Evolutionary conservation across 805 yeast species (phyloP), one percentile per base, ranked within the genome.

Genomic region (Candida rishiriensis): DNA sequence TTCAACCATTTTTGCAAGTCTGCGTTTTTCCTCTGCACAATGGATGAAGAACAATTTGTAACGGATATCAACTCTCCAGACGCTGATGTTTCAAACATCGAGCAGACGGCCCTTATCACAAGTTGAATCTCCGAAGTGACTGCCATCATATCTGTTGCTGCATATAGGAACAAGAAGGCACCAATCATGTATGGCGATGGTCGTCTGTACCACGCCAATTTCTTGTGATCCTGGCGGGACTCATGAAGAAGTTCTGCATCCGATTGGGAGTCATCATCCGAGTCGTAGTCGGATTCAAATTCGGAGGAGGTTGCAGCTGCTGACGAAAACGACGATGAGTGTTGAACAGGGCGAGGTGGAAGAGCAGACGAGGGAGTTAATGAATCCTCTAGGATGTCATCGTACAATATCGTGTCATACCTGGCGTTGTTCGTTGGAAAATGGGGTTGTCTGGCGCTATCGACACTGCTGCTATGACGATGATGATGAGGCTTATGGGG

Each of bases 141-240:
- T 3, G 68, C 52, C 9, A 72, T 46, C 21, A 69, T 70, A 15
- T 57, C 58, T 0, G 76, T 64, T 40, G 79, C 56, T 9, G 81
- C 66, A 43, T 65, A 61, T 4, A 75, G 36, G 33, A 78, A 69
- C 2, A 73, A 36, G 1, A 71, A 59, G 2, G 66, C 33, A 21
- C 80, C 69, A 11, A 83, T 56, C 64, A 78, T 67, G n/a, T 64
- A 51, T 9, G 79, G 62, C 3, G 83, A 73, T 0, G 90, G 90
- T 36, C 83, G 66, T 28, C 66, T 66, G 42, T 73, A 62, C 85
- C 87, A 82, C 15, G 69, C 68, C 28, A 76, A 43, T 3, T 65
- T 46, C 47, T 64, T 57, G 55, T 51, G 46, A 6, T 65, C 60
- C 3, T 53, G 21, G 36, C 81, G 65, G 41, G 74, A 75, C 48